Evolutionary conservation across 495 filamentous ascomycete genomes (phyloP).

Genomic region (Penicillium psychrofluorescens): DNA sequence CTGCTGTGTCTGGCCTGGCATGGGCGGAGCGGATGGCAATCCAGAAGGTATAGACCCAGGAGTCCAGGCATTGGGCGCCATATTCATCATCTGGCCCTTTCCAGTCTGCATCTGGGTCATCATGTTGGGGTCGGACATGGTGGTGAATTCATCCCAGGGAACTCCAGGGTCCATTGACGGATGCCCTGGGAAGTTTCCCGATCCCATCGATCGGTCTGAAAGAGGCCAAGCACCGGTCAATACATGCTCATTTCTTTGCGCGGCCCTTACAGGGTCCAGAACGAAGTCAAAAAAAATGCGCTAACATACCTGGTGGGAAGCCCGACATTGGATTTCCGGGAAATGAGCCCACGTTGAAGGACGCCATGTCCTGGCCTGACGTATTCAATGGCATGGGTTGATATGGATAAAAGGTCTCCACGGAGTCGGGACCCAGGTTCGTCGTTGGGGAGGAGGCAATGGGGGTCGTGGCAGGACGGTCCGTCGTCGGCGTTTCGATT

Average conservation of each 20-base stretch:
- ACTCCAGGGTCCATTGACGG: constrained; percentile 29
- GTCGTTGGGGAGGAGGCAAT: constrained; percentile 34
- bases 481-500: constrained; percentile 32
- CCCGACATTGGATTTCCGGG: constrained; percentile 24
- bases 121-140: constrained; percentile 33
- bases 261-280: too few species aligned
- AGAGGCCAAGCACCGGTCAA: neutral
- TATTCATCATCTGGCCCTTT: constrained; percentile 32
- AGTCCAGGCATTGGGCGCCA: constrained; percentile 26
- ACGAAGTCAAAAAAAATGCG: neutral
- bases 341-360: constrained; percentile 23
- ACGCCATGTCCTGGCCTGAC: constrained; percentile 30
- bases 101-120: constrained; percentile 27
- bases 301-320: constrained; percentile 30
- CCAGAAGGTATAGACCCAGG: constrained; percentile 15
- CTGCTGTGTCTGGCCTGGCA: constrained; percentile 26
- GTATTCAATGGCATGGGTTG: constrained; percentile 28
- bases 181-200: constrained; percentile 22
- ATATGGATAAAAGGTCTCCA: constrained; percentile 38
- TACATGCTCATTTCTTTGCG: neutral
- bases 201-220: constrained; percentile 22
- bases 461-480: constrained; percentile 36
- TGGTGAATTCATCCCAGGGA: constrained; percentile 36
- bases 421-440: constrained; percentile 20
- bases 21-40: constrained; percentile 25